Percentiles rank a stretch among this genome's conserved stretches.
These are phyloP conservation scores for Kurtzmaniella quercitrusa DNA, from an alignment of 1,139 yeast genomes.

Conservation along the genomic window DNA sequence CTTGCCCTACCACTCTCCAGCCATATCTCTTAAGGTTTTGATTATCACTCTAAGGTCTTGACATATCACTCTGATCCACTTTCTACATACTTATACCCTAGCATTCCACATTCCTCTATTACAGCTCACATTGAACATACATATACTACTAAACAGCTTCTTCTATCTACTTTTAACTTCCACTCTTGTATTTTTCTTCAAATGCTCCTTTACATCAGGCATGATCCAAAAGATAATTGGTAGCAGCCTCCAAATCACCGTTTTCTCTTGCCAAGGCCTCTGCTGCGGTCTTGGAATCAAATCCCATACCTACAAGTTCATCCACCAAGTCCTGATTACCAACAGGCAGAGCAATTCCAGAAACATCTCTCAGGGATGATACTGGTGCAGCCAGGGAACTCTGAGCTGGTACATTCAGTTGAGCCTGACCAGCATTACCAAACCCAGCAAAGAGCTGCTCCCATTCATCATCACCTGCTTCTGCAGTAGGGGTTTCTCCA, in stretches of 20 bases:
- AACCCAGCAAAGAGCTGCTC: slow-evolving; percentile 90
- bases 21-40: too few species aligned
- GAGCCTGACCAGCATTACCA: slow-evolving; percentile 48
- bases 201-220: slow-evolving; percentile 29
- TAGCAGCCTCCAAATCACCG: slow-evolving; percentile 81
- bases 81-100: too few species aligned
- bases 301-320: slow-evolving; percentile 89
- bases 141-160: background rate
- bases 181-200: too few species aligned
- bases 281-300: slow-evolving; percentile 58
- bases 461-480: slow-evolving; percentile 73
- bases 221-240: slow-evolving; percentile 74
- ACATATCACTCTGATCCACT: too few species aligned
- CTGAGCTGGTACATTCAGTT: slow-evolving; percentile 4
- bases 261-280: slow-evolving; percentile 65
- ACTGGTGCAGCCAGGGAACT: background rate
- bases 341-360: background rate
- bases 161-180: background rate
- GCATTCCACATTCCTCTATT: background rate
- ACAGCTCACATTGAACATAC: background rate
- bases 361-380: background rate
- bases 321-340: slow-evolving; percentile 35
- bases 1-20: too few species aligned
- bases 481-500: slow-evolving; percentile 6
- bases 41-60: too few species aligned